Conservation (phyloP, 2,329 filamentous ascomycete species). For the Clonostachys byssicola region DNA sequence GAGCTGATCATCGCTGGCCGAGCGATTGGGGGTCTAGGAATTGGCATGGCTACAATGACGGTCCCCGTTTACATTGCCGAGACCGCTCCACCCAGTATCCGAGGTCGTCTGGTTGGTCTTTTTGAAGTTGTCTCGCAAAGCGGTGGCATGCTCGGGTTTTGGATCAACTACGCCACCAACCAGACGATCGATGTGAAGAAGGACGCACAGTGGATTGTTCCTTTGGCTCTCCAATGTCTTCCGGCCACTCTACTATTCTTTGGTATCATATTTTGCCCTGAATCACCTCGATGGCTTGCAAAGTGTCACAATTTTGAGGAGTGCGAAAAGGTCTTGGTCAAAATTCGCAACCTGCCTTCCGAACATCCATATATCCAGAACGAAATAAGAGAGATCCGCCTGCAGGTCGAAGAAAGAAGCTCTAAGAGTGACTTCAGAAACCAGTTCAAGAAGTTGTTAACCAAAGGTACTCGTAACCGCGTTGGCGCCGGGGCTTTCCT, state of each 20-base stretch:
- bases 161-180: conserved; percentile 15
- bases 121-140: conserved; percentile 47
- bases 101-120: conserved; percentile 44
- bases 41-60: conserved; percentile 42
- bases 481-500: conserved; percentile 41
- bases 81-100: conserved; percentile 44
- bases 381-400: conserved; percentile 53
- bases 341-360: conserved; percentile 11
- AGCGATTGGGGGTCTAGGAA: conserved; percentile 43
- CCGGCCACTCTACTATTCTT: conserved; percentile 28
- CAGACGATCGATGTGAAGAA: conserved; percentile 6
- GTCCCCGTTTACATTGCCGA: conserved; percentile 56
- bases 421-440: conserved; percentile 17
- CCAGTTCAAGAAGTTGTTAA: conserved; percentile 24
- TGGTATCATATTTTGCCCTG: conserved; percentile 17
- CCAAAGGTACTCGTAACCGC: conserved; percentile 30
- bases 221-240: conserved; percentile 33
- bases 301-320: conserved; percentile 19
- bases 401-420: conserved; percentile 46
- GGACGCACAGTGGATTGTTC: conserved; percentile 30
- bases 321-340: conserved; percentile 9
- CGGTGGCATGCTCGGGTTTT: conserved; percentile 44
- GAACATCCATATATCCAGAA: conserved; percentile 18
- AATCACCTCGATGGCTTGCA: conserved; percentile 37
- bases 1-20: conserved; percentile 53